Percentiles rank a stretch among this genome's conserved stretches.
phyloP scores from a whole-genome alignment of 257 asterid genomes.

The Solanum medicagineum region DNA sequence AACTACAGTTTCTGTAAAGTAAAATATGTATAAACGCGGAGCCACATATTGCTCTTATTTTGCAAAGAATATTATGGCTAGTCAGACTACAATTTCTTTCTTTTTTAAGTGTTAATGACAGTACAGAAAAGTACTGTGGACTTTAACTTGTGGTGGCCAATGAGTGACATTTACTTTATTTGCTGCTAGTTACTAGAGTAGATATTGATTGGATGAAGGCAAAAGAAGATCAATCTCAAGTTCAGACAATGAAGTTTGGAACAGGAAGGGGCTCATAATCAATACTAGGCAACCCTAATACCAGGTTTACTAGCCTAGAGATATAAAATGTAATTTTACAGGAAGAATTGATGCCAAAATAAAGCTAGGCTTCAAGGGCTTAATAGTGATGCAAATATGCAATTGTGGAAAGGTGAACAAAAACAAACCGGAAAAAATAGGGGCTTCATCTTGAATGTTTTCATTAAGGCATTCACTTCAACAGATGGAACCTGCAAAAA shows the following conservation, averaged over 20 bases:
- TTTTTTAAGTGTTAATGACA: not conserved
- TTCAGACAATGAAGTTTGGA: not conserved
- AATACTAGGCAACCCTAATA: not conserved
- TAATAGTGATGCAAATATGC: not conserved
- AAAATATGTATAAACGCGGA: not conserved
- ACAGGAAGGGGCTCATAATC: not conserved
- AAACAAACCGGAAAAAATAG: conserved; percentile 75
- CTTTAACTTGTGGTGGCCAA: not conserved
- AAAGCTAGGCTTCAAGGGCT: not conserved
- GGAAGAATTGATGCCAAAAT: not conserved
- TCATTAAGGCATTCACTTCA: conserved; percentile 94
- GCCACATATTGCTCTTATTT: not conserved
- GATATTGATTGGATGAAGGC: not conserved
- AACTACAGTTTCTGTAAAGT: not conserved
- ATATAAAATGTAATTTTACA: not conserved
- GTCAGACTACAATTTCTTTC: not conserved
- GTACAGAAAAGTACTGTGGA: not conserved
- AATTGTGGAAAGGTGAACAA: conserved; percentile 1
- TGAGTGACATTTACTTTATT: not conserved
- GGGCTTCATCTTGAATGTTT: conserved; percentile 96
- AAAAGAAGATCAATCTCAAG: not conserved
- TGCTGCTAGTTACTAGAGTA: not conserved
- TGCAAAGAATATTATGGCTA: not conserved
- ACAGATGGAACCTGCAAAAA: conserved; percentile 88
- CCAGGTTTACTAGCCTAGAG: not conserved